Conservation (phyloP, 2,329 filamentous ascomycete genomes). For the Corniculantispora saksenae region DNA sequence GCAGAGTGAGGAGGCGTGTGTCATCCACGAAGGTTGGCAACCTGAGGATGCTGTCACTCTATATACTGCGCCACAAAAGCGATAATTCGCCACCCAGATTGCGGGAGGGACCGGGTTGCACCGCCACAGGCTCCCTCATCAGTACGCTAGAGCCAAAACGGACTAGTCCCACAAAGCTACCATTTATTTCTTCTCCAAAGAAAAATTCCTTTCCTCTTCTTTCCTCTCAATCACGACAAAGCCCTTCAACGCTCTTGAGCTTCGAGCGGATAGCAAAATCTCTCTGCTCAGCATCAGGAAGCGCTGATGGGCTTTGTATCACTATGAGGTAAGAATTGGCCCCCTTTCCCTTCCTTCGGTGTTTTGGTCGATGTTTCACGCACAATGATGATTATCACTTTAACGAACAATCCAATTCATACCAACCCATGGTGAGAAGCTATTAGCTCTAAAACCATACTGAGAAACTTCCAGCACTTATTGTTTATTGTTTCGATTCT, state of each 20-base stretch:
- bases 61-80: slow-evolving; percentile 21
- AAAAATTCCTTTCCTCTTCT: slow-evolving; percentile 21
- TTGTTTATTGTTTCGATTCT: slow-evolving; percentile 14
- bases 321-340: slow-evolving; percentile 13
- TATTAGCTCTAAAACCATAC: slow-evolving; percentile 54
- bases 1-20: slow-evolving; percentile 25
- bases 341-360: background rate
- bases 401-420: slow-evolving; percentile 65
- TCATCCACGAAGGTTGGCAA: slow-evolving; percentile 2
- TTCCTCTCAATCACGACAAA: slow-evolving; percentile 22
- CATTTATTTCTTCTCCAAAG: slow-evolving; percentile 9
- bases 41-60: slow-evolving; percentile 22
- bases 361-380: slow-evolving; percentile 1
- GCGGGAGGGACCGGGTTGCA: slow-evolving; percentile 32
- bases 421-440: slow-evolving; percentile 57
- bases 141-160: slow-evolving; percentile 20
- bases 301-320: slow-evolving; percentile 1
- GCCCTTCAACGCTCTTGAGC: slow-evolving; percentile 8
- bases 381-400: slow-evolving; percentile 40
- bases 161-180: slow-evolving; percentile 28
- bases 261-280: background rate
- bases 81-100: slow-evolving; percentile 29
- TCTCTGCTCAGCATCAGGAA: background rate
- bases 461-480: slow-evolving; percentile 44
- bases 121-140: slow-evolving; percentile 36